These are phyloP conservation scores for Allomyces javanicus DNA, from an alignment of 192 early-diverging fungal genomes.

Conservation along the genomic window DNA sequence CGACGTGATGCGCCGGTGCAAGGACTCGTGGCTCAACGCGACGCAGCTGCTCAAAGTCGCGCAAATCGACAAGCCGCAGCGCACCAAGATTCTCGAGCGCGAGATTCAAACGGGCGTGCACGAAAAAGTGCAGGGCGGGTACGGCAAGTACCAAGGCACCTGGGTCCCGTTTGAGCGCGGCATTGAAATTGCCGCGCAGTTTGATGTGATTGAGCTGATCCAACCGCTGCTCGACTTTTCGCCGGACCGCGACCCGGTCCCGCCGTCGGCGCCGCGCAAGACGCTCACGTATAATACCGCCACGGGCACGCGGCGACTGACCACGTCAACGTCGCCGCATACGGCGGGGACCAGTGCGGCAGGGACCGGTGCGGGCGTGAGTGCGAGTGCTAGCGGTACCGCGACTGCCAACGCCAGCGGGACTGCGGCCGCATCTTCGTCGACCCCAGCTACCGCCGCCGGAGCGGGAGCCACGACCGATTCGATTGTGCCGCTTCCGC, in stretches of 20 bases:
- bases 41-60: constrained; percentile 98
- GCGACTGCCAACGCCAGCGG: too few relatives aligned
- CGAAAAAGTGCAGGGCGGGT: constrained; percentile 96
- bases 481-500: too few relatives aligned
- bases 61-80: constrained; percentile 71
- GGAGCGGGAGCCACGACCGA: too few relatives aligned
- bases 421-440: too few relatives aligned
- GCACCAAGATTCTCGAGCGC: constrained; percentile 83
- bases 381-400: too few relatives aligned
- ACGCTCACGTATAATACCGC: too few relatives aligned
- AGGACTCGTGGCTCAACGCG: constrained; percentile 83
- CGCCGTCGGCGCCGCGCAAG: too few relatives aligned
- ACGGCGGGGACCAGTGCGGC: too few relatives aligned
- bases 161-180: constrained; percentile 76
- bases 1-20: neutral
- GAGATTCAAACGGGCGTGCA: constrained; percentile 71
- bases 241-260: neutral
- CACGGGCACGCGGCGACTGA: too few relatives aligned
- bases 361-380: too few relatives aligned
- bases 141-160: constrained; percentile 95
- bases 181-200: constrained; percentile 58
- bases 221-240: constrained; percentile 53
- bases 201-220: constrained; percentile 50
- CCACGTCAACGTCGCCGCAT: too few relatives aligned
- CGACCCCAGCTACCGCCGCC: too few relatives aligned